phyloP scores from a whole-genome alignment of 768 basidiomycete genomes.

The Xerocomellus intermedius region DNA sequence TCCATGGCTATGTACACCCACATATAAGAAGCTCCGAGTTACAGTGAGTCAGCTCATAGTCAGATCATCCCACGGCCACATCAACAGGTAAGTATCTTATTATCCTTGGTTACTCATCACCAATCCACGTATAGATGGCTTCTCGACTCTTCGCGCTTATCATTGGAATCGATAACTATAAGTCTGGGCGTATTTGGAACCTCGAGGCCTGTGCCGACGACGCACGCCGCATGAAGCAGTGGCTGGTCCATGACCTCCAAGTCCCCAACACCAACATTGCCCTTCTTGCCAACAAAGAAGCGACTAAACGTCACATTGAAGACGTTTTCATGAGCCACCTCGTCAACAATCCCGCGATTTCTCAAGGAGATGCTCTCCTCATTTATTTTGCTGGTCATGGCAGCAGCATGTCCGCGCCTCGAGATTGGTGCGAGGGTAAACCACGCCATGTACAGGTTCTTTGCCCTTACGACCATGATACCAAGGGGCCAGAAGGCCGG shows the following conservation, averaged over 20 bases:
- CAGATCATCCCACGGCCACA: conserved; percentile 8
- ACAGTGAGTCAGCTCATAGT: neutral
- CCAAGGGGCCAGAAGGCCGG: conserved; percentile 43
- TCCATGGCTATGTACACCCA: conserved; percentile 11
- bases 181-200: conserved; percentile 63
- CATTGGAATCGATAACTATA: conserved; percentile 69
- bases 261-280: conserved; percentile 60
- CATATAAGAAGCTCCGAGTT: conserved; percentile 16
- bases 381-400: conserved; percentile 79
- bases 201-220: conserved; percentile 65
- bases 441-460: conserved; percentile 51
- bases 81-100: conserved; percentile 10
- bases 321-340: conserved; percentile 60
- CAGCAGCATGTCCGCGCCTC: conserved; percentile 53
- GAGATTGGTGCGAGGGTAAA: conserved; percentile 54
- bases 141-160: conserved; percentile 61
- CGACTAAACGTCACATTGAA: conserved; percentile 62
- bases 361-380: conserved; percentile 60
- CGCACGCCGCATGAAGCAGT: conserved; percentile 55
- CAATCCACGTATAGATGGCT: conserved; percentile 33
- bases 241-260: conserved; percentile 54
- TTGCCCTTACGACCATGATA: conserved; percentile 67
- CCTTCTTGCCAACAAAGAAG: conserved; percentile 54
- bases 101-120: conserved; percentile 1
- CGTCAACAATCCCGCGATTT: conserved; percentile 58